These are phyloP conservation scores for Exidia glandulosa DNA, from an alignment of 768 basidiomycete species.

Conservation along the genomic window DNA sequence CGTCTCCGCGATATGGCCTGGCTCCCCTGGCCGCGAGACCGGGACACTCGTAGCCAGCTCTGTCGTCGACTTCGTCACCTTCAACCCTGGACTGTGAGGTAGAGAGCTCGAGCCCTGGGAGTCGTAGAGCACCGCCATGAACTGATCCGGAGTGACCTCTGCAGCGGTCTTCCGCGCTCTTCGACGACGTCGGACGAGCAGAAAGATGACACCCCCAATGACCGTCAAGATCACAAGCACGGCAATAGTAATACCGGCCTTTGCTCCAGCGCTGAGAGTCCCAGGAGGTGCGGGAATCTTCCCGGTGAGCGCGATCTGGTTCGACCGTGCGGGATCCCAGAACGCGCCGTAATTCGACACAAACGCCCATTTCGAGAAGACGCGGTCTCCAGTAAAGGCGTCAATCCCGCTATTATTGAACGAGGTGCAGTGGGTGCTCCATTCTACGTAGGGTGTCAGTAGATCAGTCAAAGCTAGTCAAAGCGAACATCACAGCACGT, in stretches of 20 bases:
- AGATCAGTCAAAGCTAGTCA: no score
- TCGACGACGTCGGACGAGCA: neutral
- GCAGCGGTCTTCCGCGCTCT: neutral
- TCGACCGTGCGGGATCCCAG: neutral
- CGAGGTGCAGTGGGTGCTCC: neutral
- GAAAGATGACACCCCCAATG: neutral
- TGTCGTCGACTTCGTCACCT: neutral
- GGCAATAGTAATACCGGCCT: neutral
- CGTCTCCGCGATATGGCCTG: neutral
- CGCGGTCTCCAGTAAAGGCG: neutral
- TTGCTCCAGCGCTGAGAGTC: neutral
- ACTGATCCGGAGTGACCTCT: neutral
- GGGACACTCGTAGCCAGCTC: neutral
- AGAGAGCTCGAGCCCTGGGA: neutral
- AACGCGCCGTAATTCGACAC: neutral
- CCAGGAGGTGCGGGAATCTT: neutral
- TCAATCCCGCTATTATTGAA: neutral
- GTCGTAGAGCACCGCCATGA: neutral
- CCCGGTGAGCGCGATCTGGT: neutral
- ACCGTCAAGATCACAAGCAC: neutral
- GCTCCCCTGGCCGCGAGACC: neutral
- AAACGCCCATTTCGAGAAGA: neutral
- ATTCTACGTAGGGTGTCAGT: no score
- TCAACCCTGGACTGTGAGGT: no score
- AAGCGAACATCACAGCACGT: no score